These are phyloP conservation scores for Mycena polygramma DNA, from an alignment of 768 basidiomycete species.

Conservation along the genomic window DNA sequence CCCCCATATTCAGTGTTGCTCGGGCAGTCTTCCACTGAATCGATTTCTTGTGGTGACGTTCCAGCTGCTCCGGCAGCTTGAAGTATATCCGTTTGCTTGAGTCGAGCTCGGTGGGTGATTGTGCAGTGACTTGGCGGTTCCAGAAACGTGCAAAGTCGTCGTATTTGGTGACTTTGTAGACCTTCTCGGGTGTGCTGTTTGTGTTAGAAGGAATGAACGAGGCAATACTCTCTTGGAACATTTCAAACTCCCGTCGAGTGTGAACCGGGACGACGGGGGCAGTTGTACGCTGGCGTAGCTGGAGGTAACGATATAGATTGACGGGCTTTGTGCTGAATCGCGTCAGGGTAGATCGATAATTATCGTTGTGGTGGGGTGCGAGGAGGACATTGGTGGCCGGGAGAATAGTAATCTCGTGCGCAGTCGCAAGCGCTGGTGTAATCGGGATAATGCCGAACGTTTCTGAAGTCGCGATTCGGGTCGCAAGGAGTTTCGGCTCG, in stretches of 20 bases:
- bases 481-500: constrained; percentile 32
- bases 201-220: constrained; percentile 3
- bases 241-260: constrained; percentile 29
- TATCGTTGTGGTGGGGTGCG: constrained; percentile 22
- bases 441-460: constrained; percentile 34
- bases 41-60: constrained; percentile 36
- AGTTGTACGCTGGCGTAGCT: constrained; percentile 31
- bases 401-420: constrained; percentile 20
- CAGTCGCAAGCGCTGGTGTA: constrained; percentile 13
- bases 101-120: constrained; percentile 17
- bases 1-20: constrained; percentile 16
- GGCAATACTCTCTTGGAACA: constrained; percentile 13
- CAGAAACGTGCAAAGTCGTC: constrained; percentile 28
- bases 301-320: constrained; percentile 32
- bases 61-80: constrained; percentile 37
- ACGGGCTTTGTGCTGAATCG: constrained; percentile 25
- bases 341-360: constrained; percentile 13
- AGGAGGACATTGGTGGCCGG: constrained; percentile 5
- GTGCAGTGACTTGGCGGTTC: constrained; percentile 29
- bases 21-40: constrained; percentile 25
- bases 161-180: constrained; percentile 30
- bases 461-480: constrained; percentile 35
- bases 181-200: constrained; percentile 13
- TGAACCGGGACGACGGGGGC: constrained; percentile 32
- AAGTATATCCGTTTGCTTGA: constrained; percentile 31